Evolutionary conservation across 2,329 filamentous ascomycete species (phyloP).

Genomic region (Colletotrichum sp.): DNA sequence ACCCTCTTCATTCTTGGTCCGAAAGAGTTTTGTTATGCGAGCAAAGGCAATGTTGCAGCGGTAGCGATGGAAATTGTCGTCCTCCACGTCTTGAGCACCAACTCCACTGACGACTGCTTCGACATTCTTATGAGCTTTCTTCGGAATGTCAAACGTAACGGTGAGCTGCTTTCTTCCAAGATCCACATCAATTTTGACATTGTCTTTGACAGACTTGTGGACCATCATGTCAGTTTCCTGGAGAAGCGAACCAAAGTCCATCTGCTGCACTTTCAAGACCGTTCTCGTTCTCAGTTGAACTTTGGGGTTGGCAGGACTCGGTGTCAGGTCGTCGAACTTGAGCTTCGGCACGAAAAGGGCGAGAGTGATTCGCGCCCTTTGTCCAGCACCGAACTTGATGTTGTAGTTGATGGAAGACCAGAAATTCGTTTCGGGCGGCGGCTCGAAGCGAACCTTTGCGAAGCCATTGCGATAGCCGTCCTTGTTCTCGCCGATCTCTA

Average conservation of each 20-base stretch:
- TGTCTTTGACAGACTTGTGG: slow-evolving; percentile 49
- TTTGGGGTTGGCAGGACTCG: slow-evolving; percentile 33
- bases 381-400: slow-evolving; percentile 21
- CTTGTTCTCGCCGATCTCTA: slow-evolving; percentile 58
- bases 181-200: slow-evolving; percentile 42
- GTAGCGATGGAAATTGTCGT: slow-evolving; percentile 32
- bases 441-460: slow-evolving; percentile 62
- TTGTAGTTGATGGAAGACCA: slow-evolving; percentile 45
- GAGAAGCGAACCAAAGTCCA: slow-evolving; percentile 69
- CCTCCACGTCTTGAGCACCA: slow-evolving; percentile 16
- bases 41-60: slow-evolving; percentile 50
- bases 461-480: slow-evolving; percentile 40
- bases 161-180: slow-evolving; percentile 42
- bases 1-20: slow-evolving; percentile 28
- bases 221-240: slow-evolving; percentile 61
- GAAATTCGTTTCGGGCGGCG: slow-evolving; percentile 56
- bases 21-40: slow-evolving; percentile 50
- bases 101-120: not conserved
- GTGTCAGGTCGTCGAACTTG: slow-evolving; percentile 14
- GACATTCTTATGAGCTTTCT: not conserved
- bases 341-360: not conserved
- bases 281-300: slow-evolving; percentile 38
- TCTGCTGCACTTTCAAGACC: slow-evolving; percentile 44
- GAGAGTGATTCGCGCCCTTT: not conserved
- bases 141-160: slow-evolving; percentile 38